phyloP scores from a whole-genome alignment of 2,329 filamentous ascomycete genomes.

The Neodidymelliopsis sp. region DNA sequence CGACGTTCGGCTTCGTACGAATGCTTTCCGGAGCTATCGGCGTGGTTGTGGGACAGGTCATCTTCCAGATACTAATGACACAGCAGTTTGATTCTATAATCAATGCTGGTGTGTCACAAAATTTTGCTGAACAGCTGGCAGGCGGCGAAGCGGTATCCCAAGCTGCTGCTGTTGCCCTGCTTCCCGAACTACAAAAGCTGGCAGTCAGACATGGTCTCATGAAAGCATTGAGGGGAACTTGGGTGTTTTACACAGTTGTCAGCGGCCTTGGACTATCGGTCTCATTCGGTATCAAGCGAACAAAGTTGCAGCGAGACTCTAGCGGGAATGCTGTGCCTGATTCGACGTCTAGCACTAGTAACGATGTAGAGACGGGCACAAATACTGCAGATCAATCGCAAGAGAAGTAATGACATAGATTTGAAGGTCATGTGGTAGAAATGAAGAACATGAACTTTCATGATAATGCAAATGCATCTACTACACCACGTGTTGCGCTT shows the following conservation, averaged over 20 bases:
- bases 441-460: no score
- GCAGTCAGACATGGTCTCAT: slow-evolving; percentile 54
- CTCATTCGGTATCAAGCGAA: slow-evolving; percentile 45
- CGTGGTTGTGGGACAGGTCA: slow-evolving; percentile 59
- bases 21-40: slow-evolving; percentile 56
- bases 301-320: slow-evolving; percentile 31
- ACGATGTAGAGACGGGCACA: no score
- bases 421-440: no score
- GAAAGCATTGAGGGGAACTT: slow-evolving; percentile 56
- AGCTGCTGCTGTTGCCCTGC: slow-evolving; percentile 25
- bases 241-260: slow-evolving; percentile 59
- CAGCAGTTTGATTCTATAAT: slow-evolving; percentile 47
- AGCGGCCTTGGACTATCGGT: slow-evolving; percentile 45
- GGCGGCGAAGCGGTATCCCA: slow-evolving; percentile 45
- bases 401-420: no score
- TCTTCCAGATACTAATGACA: slow-evolving; percentile 65
- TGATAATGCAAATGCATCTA: no score
- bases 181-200: slow-evolving; percentile 40
- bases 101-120: slow-evolving; percentile 24
- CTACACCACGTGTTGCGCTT: no score
- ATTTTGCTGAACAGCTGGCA: slow-evolving; percentile 36
- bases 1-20: slow-evolving; percentile 59
- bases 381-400: no score
- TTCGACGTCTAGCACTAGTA: no score
- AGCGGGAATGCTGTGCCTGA: no score